Evolutionary conservation across 495 filamentous ascomycete genomes (phyloP).

Genomic region (Bacidia rubella): DNA sequence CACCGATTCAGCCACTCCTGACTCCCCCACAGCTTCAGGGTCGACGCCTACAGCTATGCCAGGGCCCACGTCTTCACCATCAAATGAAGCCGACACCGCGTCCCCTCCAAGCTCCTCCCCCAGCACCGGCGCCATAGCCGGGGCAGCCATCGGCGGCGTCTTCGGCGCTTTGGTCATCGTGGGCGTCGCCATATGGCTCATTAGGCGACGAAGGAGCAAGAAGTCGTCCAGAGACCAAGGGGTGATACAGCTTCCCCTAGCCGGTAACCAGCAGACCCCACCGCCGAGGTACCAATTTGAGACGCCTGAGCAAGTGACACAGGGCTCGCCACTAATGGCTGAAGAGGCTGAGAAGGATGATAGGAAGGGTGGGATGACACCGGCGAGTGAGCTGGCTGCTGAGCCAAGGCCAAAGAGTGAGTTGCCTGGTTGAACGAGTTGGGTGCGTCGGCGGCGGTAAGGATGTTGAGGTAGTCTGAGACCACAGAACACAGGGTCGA

Average conservation of each 20-base stretch:
- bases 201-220: neutral
- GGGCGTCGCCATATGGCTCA: neutral
- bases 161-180: neutral
- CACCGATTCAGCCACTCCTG: neutral
- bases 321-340: neutral
- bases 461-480: neutral
- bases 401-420: neutral
- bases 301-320: neutral
- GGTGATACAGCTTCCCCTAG: neutral
- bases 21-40: neutral
- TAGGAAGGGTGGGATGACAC: neutral
- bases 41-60: neutral
- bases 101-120: neutral
- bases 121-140: neutral
- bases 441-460: neutral
- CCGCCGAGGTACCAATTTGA: neutral
- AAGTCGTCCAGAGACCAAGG: neutral
- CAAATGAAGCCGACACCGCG: neutral
- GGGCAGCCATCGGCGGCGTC: neutral
- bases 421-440: neutral
- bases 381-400: neutral
- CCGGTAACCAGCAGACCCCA: neutral
- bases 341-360: neutral
- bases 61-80: neutral
- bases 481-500: neutral